Evolutionary conservation across 306 rosid species (phyloP).

Genomic region (apple (Malus domestica)): ASM211411v1 NC_041789.1:21352001-21352500

Average conservation of each 20-base stretch:
- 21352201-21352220: constrained; percentile 74
- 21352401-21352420: constrained; percentile 87
- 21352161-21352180: constrained; percentile 43
- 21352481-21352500: constrained; percentile 23
- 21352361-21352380: constrained; percentile 9
- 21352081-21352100: constrained; percentile 43
- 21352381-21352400: constrained; percentile 15
- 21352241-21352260: constrained; percentile 17
- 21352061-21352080: constrained; percentile 92
- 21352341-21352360: constrained; percentile 3
- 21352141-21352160: constrained; percentile 45
- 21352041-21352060: constrained; percentile 68
- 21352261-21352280: neutral
- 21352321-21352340: neutral
- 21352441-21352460: constrained; percentile 90
- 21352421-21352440: constrained; percentile 86
- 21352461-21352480: constrained; percentile 86
- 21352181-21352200: constrained; percentile 65
- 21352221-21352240: constrained; percentile 23
- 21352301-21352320: neutral
- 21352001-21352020: constrained; percentile 85
- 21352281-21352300: neutral
- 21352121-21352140: constrained; percentile 34
- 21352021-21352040: constrained; percentile 61
- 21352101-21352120: constrained; percentile 32